phyloP scores from a whole-genome alignment of 768 basidiomycete species.

The Chalciporus pseudorubinellus region DNA sequence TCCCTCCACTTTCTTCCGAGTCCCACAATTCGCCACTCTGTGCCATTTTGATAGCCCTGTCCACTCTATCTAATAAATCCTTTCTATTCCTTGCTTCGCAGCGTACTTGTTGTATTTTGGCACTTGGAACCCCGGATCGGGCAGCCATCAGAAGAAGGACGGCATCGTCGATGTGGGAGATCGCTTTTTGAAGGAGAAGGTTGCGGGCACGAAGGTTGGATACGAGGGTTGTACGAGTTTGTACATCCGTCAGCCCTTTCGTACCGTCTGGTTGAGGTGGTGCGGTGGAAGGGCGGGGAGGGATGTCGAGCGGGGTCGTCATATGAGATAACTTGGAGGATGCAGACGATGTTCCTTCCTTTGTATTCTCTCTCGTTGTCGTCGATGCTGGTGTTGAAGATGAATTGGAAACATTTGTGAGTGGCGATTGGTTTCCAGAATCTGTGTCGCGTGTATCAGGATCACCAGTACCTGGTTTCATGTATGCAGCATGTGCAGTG shows the following conservation, averaged over 20 bases:
- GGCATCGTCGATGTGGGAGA: constrained; percentile 32
- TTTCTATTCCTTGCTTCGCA: constrained; percentile 31
- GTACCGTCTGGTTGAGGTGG: constrained; percentile 21
- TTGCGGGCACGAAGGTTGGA: constrained; percentile 31
- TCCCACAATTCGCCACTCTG: constrained; percentile 14
- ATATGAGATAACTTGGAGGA: constrained; percentile 9
- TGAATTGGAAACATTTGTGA: constrained; percentile 16
- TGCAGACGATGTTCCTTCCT: constrained; percentile 3
- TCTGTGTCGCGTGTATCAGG: constrained; percentile 7
- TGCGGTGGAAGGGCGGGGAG: constrained; percentile 27
- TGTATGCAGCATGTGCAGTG: constrained; percentile 26
- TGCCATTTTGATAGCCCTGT: constrained; percentile 31
- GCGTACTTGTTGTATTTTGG: constrained; percentile 31
- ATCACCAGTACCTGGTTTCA: constrained; percentile 27
- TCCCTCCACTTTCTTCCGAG: constrained; percentile 6
- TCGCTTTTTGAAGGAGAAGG: constrained; percentile 32
- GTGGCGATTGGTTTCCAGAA: constrained; percentile 12
- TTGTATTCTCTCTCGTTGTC: constrained; percentile 6
- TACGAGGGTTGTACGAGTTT: constrained; percentile 21
- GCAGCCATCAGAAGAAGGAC: constrained; percentile 30
- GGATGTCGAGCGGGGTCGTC: constrained; percentile 12
- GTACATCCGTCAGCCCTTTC: constrained; percentile 11
- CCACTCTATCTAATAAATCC: constrained; percentile 29
- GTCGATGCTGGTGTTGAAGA: constrained; percentile 3
- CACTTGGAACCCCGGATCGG: constrained; percentile 31